Evolutionary conservation across 352 stramenopile species (phyloP).

Genomic region (Pythium utonaiense): DNA sequence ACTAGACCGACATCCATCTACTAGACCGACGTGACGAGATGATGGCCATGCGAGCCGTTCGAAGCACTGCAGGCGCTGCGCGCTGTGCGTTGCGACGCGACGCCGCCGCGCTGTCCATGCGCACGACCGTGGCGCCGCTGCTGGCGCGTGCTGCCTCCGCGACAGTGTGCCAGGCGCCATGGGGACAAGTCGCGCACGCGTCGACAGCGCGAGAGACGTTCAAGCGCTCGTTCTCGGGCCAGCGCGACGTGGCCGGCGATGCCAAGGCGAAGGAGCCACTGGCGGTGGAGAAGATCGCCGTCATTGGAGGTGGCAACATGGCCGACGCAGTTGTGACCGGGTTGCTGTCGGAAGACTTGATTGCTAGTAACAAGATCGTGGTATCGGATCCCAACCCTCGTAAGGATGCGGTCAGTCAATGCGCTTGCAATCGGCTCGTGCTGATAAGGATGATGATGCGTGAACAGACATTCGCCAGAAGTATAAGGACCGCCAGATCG

Average conservation of each 20-base stretch:
- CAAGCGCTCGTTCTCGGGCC: constrained; percentile 17
- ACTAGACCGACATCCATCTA: too few relatives aligned
- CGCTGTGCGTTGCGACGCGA: not conserved
- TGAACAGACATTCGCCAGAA: constrained; percentile 50
- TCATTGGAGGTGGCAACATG: constrained; percentile 90
- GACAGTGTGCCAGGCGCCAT: not conserved
- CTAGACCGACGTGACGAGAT: too few relatives aligned
- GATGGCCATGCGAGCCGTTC: constrained; percentile 3
- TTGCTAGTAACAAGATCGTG: constrained; percentile 64
- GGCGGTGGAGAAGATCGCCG: constrained; percentile 49
- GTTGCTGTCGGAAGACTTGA: constrained; percentile 63
- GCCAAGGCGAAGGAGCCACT: constrained; percentile 21
- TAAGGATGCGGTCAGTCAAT: constrained; percentile 16
- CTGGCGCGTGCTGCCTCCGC: constrained; percentile 1
- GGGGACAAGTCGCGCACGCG: not conserved
- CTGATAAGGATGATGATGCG: not conserved
- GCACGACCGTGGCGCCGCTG: not conserved
- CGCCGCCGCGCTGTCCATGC: not conserved
- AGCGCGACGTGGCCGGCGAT: not conserved
- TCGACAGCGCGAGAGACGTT: not conserved
- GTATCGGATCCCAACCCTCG: constrained; percentile 75
- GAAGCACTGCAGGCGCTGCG: not conserved
- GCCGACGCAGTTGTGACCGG: constrained; percentile 85
- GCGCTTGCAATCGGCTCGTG: not conserved
- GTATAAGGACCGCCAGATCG: constrained; percentile 53